Evolutionary conservation across 148 eudicot genomes (phyloP).

Genomic region (Rhododendron ovatum): DNA sequence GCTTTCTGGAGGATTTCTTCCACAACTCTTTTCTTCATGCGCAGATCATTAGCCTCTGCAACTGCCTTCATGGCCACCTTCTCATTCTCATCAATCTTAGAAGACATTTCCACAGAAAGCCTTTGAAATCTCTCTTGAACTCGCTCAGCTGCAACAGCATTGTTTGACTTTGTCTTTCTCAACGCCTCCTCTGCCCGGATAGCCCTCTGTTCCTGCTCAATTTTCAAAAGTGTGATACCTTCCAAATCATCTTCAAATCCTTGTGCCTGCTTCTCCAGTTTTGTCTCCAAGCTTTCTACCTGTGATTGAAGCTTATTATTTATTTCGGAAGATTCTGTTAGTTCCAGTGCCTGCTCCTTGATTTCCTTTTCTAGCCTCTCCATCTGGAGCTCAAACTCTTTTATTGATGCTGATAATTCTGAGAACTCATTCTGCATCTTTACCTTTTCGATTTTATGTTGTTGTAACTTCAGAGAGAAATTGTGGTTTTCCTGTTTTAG

Average conservation of each 20-base stretch:
- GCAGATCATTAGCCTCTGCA: slow-evolving; percentile 54
- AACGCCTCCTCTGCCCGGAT: slow-evolving; percentile 68
- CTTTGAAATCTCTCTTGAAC: slow-evolving; percentile 64
- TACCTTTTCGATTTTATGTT: slow-evolving; percentile 41
- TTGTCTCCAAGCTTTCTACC: slow-evolving; percentile 47
- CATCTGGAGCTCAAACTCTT: slow-evolving; percentile 51
- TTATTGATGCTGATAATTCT: slow-evolving; percentile 36
- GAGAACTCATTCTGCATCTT: slow-evolving; percentile 59
- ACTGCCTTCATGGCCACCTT: slow-evolving; percentile 40
- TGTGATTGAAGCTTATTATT: slow-evolving; percentile 54
- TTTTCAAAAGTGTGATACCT: slow-evolving; percentile 36
- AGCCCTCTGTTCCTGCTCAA: slow-evolving; percentile 63
- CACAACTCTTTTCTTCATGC: slow-evolving; percentile 33
- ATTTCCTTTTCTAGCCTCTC: slow-evolving; percentile 55
- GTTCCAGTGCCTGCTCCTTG: slow-evolving; percentile 44
- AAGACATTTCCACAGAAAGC: slow-evolving; percentile 53
- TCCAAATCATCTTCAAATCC: slow-evolving; percentile 56
- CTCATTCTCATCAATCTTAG: slow-evolving; percentile 67
- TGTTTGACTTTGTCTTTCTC: slow-evolving; percentile 43
- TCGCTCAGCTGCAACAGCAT: slow-evolving; percentile 49
- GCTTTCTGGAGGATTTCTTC: slow-evolving; percentile 59
- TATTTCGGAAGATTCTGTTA: slow-evolving; percentile 45
- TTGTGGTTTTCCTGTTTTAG: slow-evolving; percentile 53
- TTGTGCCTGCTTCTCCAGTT: slow-evolving; percentile 56
- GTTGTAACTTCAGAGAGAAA: slow-evolving; percentile 41